Percentiles rank a stretch among this genome's conserved stretches.
Evolutionary conservation across 2,329 filamentous ascomycete genomes (phyloP).

Genomic region (Neurospora sp.): DNA sequence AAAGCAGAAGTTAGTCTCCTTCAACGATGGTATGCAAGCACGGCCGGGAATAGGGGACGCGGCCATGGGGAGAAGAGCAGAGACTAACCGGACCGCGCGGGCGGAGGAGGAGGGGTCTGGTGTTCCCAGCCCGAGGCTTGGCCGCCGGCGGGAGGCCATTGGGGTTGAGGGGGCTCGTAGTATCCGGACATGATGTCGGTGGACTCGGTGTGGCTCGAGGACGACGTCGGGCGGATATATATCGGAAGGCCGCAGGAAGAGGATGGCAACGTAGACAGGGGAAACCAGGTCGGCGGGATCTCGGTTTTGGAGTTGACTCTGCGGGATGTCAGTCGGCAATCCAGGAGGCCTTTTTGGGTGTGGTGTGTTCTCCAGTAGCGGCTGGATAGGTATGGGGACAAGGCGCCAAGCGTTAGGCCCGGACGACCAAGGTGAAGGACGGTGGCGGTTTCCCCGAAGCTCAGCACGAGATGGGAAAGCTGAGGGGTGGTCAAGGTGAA

Average conservation of each 20-base stretch:
- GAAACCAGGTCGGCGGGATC: not conserved
- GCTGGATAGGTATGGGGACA: not conserved
- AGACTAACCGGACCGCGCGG: slow-evolving; percentile 19
- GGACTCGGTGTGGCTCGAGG: not conserved
- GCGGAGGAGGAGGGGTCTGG: slow-evolving; percentile 20
- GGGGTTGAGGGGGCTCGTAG: slow-evolving; percentile 20
- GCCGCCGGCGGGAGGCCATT: slow-evolving; percentile 16
- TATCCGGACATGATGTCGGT: slow-evolving; percentile 18
- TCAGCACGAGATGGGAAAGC: not conserved
- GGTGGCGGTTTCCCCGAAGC: not conserved
- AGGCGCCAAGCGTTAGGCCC: not conserved
- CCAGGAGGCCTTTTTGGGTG: not conserved
- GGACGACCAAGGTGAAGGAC: not conserved
- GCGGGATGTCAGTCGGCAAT: not conserved
- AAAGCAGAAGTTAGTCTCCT: not conserved
- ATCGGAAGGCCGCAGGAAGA: not conserved
- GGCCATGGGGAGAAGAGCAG: not conserved
- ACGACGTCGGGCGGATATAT: not conserved
- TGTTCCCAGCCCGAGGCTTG: slow-evolving; percentile 19
- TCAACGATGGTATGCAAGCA: slow-evolving; percentile 1
- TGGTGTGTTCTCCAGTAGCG: not conserved
- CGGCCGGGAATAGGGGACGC: not conserved
- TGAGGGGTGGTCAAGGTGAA: not conserved
- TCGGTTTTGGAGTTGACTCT: not conserved
- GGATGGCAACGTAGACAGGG: not conserved